Conservation (phyloP, 148 eudicot genomes). For the Heliosperma pusillum region DNA sequence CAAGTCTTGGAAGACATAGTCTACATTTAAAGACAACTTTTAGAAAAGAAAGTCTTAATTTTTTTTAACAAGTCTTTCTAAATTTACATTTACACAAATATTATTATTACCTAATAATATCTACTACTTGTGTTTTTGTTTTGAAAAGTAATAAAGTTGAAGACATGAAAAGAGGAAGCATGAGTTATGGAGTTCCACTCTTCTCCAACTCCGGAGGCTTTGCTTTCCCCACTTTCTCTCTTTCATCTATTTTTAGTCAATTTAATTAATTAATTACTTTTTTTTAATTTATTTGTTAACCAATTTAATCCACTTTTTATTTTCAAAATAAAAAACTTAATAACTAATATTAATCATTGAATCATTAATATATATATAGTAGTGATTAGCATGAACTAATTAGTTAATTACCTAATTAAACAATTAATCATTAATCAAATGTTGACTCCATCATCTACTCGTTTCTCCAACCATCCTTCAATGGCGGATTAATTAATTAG, state of each 20-base stretch:
- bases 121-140: too few relatives aligned
- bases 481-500: conserved; percentile 27
- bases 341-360: too few relatives aligned
- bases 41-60: too few relatives aligned
- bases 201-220: not conserved
- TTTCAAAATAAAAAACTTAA: too few relatives aligned
- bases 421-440: not conserved
- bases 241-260: not conserved
- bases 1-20: too few relatives aligned
- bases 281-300: too few relatives aligned
- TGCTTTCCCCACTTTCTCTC: not conserved
- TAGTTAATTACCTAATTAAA: not conserved
- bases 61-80: too few relatives aligned
- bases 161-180: conserved; percentile 17
- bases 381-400: not conserved
- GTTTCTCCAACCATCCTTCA: conserved; percentile 7
- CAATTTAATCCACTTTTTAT: not conserved
- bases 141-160: too few relatives aligned
- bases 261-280: not conserved
- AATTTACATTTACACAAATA: too few relatives aligned
- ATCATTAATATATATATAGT: too few relatives aligned
- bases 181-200: not conserved
- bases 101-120: too few relatives aligned
- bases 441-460: conserved; percentile 3
- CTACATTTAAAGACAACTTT: too few relatives aligned